Evolutionary conservation across 495 filamentous ascomycete genomes (phyloP).

Genomic region (Xylaria longipes): DNA sequence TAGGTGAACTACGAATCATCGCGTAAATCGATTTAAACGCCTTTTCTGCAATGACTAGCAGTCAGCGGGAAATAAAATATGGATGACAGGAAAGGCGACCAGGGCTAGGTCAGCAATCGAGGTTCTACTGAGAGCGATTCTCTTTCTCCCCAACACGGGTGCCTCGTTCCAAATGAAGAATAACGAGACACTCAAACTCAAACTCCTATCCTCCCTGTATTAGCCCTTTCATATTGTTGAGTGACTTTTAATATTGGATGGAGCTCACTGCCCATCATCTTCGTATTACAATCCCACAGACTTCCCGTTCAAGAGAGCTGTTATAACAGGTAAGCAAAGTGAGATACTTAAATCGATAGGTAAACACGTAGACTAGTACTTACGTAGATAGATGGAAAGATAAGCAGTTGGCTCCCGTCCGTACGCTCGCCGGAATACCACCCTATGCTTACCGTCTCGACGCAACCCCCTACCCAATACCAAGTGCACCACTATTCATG

Average conservation of each 20-base stretch:
- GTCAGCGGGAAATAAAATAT: background rate
- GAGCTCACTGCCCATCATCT: no score
- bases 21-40: background rate
- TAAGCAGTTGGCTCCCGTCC: background rate
- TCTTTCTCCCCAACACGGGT: no score
- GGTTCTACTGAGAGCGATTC: background rate
- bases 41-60: background rate
- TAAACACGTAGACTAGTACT: no score
- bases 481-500: background rate
- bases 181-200: background rate
- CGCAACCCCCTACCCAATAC: background rate
- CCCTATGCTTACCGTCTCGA: conserved; percentile 7
- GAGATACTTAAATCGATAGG: background rate
- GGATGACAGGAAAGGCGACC: background rate
- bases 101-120: background rate
- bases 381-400: background rate
- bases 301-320: background rate
- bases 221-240: background rate
- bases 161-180: background rate
- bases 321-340: background rate
- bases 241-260: background rate
- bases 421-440: background rate
- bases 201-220: background rate
- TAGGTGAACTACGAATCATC: background rate
- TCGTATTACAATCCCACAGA: background rate